phyloP scores from a whole-genome alignment of 805 yeast genomes.

The Saturnispora quitensis region DNA sequence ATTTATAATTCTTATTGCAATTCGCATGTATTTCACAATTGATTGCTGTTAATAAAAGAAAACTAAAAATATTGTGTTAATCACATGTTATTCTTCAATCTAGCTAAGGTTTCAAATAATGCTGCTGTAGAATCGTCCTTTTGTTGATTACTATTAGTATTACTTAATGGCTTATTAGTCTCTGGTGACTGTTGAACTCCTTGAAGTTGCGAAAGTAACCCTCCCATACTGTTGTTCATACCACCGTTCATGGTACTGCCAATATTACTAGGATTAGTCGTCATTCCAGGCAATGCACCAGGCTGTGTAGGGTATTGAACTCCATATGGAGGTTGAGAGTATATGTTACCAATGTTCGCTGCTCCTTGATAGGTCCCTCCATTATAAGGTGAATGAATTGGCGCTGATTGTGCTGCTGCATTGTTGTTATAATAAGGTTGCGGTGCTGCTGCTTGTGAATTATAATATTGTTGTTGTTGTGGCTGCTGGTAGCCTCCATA shows the following conservation, averaged over 20 bases:
- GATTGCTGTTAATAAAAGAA: neutral
- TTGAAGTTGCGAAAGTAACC: constrained; percentile 9
- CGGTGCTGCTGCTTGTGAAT: constrained; percentile 3
- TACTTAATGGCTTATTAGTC: neutral
- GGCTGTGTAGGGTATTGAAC: constrained; percentile 7
- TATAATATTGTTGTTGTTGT: constrained; percentile 1
- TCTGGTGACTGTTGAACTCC: neutral
- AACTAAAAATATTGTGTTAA: neutral
- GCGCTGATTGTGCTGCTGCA: constrained; percentile 12
- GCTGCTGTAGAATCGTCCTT: constrained; percentile 24
- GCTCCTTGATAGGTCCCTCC: constrained; percentile 11
- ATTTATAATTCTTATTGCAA: neutral
- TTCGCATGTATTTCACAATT: neutral
- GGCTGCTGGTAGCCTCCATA: neutral
- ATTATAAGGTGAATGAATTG: constrained; percentile 13
- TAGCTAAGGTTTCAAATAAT: constrained; percentile 30
- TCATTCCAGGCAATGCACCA: constrained; percentile 8
- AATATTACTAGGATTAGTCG: neutral
- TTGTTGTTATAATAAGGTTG: constrained; percentile 2
- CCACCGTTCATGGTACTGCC: neutral
- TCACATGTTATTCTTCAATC: constrained; percentile 30
- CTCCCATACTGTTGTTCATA: constrained; percentile 4
- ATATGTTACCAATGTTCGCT: constrained; percentile 8
- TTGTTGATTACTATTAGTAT: neutral
- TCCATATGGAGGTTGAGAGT: constrained; percentile 8